phyloP scores from a whole-genome alignment of 345 rosid genomes.

The Sisymbrium altissimum region DNA sequence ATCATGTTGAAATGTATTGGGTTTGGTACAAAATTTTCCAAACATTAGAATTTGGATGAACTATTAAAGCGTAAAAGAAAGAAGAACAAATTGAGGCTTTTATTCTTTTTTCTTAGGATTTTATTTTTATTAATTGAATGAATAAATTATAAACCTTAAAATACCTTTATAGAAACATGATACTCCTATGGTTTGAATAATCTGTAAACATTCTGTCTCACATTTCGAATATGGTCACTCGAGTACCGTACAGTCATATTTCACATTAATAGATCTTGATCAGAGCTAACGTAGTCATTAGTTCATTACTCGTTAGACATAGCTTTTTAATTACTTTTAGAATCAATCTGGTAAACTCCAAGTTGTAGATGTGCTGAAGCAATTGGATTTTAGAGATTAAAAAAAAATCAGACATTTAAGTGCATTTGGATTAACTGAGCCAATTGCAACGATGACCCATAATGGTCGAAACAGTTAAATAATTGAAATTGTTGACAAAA shows the following conservation, averaged over 20 bases:
- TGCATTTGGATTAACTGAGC: background rate
- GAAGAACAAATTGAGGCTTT: too few species aligned
- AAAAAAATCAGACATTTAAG: background rate
- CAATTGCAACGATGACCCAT: background rate
- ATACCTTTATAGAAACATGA: too few species aligned
- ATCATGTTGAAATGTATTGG: background rate
- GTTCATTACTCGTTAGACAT: background rate
- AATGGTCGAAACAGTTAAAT: background rate
- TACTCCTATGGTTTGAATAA: too few species aligned
- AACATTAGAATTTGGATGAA: background rate
- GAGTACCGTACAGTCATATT: background rate
- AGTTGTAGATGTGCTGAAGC: background rate
- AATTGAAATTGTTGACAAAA: conserved; percentile 2
- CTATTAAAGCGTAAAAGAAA: background rate
- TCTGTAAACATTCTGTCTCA: too few species aligned
- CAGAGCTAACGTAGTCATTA: background rate
- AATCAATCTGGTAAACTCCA: background rate
- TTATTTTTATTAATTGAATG: background rate
- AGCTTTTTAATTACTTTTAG: background rate
- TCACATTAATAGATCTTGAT: background rate
- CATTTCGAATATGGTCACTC: background rate
- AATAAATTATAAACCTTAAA: too few species aligned
- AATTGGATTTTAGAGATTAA: background rate
- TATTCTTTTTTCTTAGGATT: too few species aligned
- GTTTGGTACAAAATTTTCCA: background rate